Evolutionary conservation across 1,139 yeast genomes (phyloP), one percentile per base, ranked within the genome.

Genomic region (Taiozyma sp.): DNA sequence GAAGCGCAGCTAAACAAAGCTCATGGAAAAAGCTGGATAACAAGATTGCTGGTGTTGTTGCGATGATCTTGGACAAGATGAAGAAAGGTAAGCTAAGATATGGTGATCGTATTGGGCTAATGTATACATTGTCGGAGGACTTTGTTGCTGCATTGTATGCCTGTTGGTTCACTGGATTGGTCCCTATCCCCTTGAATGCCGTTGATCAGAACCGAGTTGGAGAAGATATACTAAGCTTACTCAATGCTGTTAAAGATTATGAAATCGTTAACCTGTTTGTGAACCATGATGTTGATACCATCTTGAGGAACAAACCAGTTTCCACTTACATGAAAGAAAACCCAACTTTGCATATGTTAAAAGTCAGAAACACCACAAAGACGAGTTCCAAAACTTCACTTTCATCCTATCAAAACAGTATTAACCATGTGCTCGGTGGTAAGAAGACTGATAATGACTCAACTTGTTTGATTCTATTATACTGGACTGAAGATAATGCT

Each of bases 61-160:
- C 75, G 6, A 80, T 85, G 52, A 71, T 83, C 50, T 63, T 77
- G 49, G 72, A 71, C 46, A 80, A 72, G 56, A 69, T 76, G 34
- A 72, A 69, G 39, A 76, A 71, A 52, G 68, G 82, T 21, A 80
- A 81, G 59, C 73, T 88, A 45, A 74, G 68, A 48, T 76, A 88
- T 0, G 96, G 96, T 0, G 86, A 85, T 52, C 74, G 77, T 55
- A 91, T 88, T 7, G 76, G 91, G 6, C 71, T 93, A 57, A 86
- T 90, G 86, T 89, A 88, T 63, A 85, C 96, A 0, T 79, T 93
- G 49, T 83, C 93, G 1, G 97, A 91, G 53, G 98, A 93, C 55
- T 93, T 81, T 64, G 81, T 86, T 8, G 81, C 88, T 43, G 89
- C 96, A 1, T 74, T 90, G 0, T 83, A 83, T 66, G 97, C 99